These are phyloP conservation scores for Arachis monticola DNA, from an alignment of 331 rosid species.

Conservation along the genomic window DNA sequence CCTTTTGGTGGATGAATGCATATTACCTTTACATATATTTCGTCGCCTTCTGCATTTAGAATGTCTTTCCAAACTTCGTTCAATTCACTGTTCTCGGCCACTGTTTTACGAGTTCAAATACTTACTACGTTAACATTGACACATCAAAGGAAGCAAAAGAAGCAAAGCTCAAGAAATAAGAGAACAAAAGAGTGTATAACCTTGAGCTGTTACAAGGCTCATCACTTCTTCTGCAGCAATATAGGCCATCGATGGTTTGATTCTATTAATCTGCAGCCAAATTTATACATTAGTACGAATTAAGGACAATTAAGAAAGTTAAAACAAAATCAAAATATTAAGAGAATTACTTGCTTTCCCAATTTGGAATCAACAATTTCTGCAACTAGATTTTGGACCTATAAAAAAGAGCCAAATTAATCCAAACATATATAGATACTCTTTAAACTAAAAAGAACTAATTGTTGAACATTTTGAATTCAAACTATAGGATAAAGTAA, in stretches of 20 bases:
- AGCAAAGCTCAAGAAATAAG: conserved; percentile 31
- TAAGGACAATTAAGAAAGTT: conserved; percentile 23
- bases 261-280: conserved; percentile 66
- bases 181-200: conserved; percentile 49
- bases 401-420: conserved; percentile 38
- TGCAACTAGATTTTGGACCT: conserved; percentile 94
- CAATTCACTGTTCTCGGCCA: conserved; percentile 81
- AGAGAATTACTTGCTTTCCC: conserved; percentile 84
- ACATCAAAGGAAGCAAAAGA: conserved; percentile 9
- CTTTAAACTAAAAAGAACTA: conserved; percentile 7
- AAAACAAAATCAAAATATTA: conserved; percentile 18
- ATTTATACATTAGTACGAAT: neutral
- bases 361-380: conserved; percentile 88
- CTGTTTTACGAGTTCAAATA: conserved; percentile 55
- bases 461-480: conserved; percentile 3
- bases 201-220: conserved; percentile 99
- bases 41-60: conserved; percentile 93
- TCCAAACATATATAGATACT: conserved; percentile 8
- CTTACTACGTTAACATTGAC: conserved; percentile 10
- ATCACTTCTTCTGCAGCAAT: conserved; percentile 92
- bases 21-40: conserved; percentile 90
- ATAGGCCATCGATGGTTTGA: conserved; percentile 84
- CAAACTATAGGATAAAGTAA: conserved; percentile 12
- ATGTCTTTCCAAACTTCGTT: conserved; percentile 96
- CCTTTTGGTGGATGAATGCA: conserved; percentile 1